Conservation (phyloP, 179 eudicot species). For the Vitellaria paradoxa region DNA sequence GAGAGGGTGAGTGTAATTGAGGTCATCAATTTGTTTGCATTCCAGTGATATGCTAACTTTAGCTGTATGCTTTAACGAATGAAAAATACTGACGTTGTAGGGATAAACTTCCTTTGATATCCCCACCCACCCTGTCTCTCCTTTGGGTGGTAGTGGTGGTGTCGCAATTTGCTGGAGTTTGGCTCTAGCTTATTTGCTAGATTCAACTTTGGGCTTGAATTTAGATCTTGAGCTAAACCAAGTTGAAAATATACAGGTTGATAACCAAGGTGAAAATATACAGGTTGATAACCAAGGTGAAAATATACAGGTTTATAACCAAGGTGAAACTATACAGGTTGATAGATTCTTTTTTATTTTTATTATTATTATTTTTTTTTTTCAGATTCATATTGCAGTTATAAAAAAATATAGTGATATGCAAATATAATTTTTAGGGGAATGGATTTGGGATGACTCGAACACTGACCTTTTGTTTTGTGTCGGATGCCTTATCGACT, state of each 20-base stretch:
- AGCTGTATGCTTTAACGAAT: too few relatives aligned
- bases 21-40: too few relatives aligned
- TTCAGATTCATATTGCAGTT: background rate
- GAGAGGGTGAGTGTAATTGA: too few relatives aligned
- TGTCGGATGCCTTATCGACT: too few relatives aligned
- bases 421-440: too few relatives aligned
- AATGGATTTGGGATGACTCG: too few relatives aligned
- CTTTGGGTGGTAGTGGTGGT: too few relatives aligned
- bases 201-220: background rate
- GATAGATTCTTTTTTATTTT: background rate
- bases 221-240: background rate
- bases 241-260: background rate
- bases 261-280: background rate
- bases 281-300: background rate
- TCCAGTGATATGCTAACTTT: too few relatives aligned
- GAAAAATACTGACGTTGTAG: background rate
- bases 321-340: conserved; percentile 3
- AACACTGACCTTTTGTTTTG: too few relatives aligned
- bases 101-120: background rate
- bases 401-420: too few relatives aligned
- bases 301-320: background rate
- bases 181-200: background rate
- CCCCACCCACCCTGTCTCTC: too few relatives aligned
- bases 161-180: too few relatives aligned
- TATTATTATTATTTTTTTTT: background rate